phyloP scores from a whole-genome alignment of 2,329 filamentous ascomycete genomes.

The Orbilia oligospora region DNA sequence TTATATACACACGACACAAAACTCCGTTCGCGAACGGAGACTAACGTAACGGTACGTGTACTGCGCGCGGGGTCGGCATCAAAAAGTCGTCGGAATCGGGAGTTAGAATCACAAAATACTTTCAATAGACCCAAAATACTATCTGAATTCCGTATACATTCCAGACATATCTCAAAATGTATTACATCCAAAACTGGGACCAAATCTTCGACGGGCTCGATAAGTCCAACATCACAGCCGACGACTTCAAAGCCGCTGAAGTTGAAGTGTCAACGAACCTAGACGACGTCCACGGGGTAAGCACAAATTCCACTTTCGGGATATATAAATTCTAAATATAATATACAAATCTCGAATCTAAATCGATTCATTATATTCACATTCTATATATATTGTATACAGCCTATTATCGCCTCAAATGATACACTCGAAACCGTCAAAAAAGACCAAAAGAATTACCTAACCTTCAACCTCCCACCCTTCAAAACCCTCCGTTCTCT shows the following conservation, averaged over 20 bases:
- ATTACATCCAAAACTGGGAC: slow-evolving; percentile 12
- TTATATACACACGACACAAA: not conserved
- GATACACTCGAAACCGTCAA: not conserved
- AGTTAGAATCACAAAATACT: too few relatives aligned
- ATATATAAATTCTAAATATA: not conserved
- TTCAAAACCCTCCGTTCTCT: slow-evolving; percentile 9
- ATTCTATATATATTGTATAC: too few relatives aligned
- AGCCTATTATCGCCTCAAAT: slow-evolving; percentile 9
- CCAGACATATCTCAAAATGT: not conserved
- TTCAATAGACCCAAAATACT: too few relatives aligned
- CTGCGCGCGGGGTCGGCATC: not conserved
- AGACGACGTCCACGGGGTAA: not conserved
- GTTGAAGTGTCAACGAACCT: not conserved
- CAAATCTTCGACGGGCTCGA: slow-evolving; percentile 14
- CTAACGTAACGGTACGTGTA: not conserved
- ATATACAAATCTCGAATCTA: too few relatives aligned
- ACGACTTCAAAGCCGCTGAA: not conserved
- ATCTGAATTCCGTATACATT: too few relatives aligned
- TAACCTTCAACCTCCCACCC: slow-evolving; percentile 4
- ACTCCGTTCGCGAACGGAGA: not conserved
- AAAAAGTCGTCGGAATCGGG: too few relatives aligned
- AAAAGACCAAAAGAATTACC: slow-evolving; percentile 1
- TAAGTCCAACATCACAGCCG: not conserved
- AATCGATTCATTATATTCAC: too few relatives aligned
- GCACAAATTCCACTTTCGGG: not conserved